phyloP scores from a whole-genome alignment of 2,329 filamentous ascomycete genomes.

The Pseudodiploospora longispora region DNA sequence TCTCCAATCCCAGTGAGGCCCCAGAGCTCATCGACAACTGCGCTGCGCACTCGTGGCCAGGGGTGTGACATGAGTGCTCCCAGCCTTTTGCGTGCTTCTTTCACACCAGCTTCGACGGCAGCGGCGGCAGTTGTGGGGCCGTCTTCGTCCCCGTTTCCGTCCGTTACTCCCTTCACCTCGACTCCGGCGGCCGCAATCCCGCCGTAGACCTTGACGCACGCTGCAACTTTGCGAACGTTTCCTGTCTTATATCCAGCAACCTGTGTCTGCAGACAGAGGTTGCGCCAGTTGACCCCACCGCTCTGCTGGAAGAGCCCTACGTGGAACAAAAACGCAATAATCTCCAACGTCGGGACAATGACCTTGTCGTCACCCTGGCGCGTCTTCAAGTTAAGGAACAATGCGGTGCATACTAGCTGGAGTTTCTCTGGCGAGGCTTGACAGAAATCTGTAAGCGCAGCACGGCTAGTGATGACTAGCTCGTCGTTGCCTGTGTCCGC shows the following conservation, averaged over 20 bases:
- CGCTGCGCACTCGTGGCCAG: slow-evolving; percentile 63
- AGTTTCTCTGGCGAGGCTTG: slow-evolving; percentile 30
- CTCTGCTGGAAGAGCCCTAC: slow-evolving; percentile 39
- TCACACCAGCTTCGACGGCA: slow-evolving; percentile 26
- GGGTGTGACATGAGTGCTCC: slow-evolving; percentile 69
- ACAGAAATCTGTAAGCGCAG: slow-evolving; percentile 53
- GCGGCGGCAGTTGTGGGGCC: not conserved
- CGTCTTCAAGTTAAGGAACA: slow-evolving; percentile 45
- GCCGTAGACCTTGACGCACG: slow-evolving; percentile 72
- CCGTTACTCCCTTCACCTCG: slow-evolving; percentile 27
- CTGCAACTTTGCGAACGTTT: slow-evolving; percentile 73
- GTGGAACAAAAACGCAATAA: slow-evolving; percentile 70
- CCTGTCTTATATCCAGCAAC: slow-evolving; percentile 76
- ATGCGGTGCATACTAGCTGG: slow-evolving; percentile 38
- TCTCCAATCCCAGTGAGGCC: slow-evolving; percentile 27
- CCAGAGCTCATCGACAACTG: slow-evolving; percentile 56
- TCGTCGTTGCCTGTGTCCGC: slow-evolving; percentile 73
- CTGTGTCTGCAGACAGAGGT: slow-evolving; percentile 62
- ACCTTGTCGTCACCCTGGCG: slow-evolving; percentile 59
- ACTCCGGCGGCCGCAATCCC: slow-evolving; percentile 44
- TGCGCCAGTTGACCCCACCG: slow-evolving; percentile 36
- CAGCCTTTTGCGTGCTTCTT: slow-evolving; percentile 58
- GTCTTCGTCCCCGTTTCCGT: not conserved
- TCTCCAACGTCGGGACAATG: slow-evolving; percentile 66
- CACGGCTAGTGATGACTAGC: slow-evolving; percentile 60